Evolutionary conservation across 2,329 filamentous ascomycete species (phyloP), one percentile per base, ranked within the genome.

Genomic region (Aspergillus niger): DNA sequence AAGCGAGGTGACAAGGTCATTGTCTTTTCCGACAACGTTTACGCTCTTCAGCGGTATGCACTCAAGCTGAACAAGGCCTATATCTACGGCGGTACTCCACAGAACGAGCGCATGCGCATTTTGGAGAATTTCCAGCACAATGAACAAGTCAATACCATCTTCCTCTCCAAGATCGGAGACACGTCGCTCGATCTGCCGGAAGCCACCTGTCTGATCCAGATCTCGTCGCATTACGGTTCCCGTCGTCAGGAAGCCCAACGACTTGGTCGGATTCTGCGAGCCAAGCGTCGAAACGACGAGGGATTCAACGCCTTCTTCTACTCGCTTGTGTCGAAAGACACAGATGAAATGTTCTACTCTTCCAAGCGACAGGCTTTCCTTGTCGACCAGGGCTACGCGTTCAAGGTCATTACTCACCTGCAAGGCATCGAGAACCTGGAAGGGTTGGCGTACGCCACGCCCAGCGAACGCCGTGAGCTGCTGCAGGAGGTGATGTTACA

Each of bases 301-400:
- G 95, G 95, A 7, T 99, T 99, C 77, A 99, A 99, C 73, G 95
- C 95, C 0, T 99, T 98, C 77, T 99, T 99, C 81, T 99, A 99
- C 79, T 96, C 92, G 0, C 85, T 99, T 0, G 95, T 99, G 3
- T 96, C 91, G 5, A 98, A 98, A 75, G 95, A 99, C 73, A 99
- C 95, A 0, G 89, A 93, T 63, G 95, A 99, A 76, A 98, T 99
- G 94, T 95, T 89, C 74, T 99, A 97, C 76, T 97, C 94, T 0
- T 93, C 92, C 3, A 98, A 97, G 77, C 86, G 95, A 8, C 95
- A 99, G 77, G 94, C 95, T 1, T 99, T 99, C 80, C 83, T 99
- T 1, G 93, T 99, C 22, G 95, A 99, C 67, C 95, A 99, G 77
- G 95, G 95, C 8, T 99, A 99, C 74, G 94, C 95, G 0, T 99